Base-by-base conservation (phyloP, 2,329 filamentous ascomycete genomes). In the Neofusicoccum cordaticola region DNA sequence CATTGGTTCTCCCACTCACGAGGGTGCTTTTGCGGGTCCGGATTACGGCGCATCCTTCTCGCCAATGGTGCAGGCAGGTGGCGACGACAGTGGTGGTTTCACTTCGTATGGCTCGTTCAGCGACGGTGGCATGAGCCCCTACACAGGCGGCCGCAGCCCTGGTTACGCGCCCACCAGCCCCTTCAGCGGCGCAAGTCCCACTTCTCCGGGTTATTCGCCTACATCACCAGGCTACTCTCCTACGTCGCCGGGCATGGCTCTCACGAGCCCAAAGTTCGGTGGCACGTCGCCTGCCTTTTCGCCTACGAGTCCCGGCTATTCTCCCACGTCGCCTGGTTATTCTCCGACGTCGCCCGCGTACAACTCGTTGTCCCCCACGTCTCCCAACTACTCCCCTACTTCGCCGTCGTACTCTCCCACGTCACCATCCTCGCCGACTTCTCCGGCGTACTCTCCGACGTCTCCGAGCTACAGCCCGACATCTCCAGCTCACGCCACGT, bases 371-470 rank as follows among this genome's bases (percentile, higher is more conserved):
- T 72, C 70, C 19, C 78, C 79, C 2, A 80, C 80, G 0, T 87
- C 84, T n/a, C 85, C 85, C 78, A 84, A 82, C 66, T 88, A 87
- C 75, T 85, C 83, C 62, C 84, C 86, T 12, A 86, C 85, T 3
- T 86, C 84, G 27, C 87, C 85, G 7, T 86, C 86, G 2, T 93
- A 92, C 78, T 92, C 90, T 48, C 91, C 92, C 3, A 92, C 91
- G 0, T 94, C 91, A 13, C 85, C 79, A 51, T 71, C 72, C 39
- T 76, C 72, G 27, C 78, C 84, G 37, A 85, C 83, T 5, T 87
- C 84, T 63, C 86, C 85, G 48, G 84, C 81, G 67, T 86, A 85
- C 71, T 72, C 70, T n/a, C 78, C 79, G 1, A 80, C 80, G 0
- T 87, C 84, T 15, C 85, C 85, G 77, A 84, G 82, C 66, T 88